Conservation (phyloP, 805 yeast genomes). For the Blastobotrys peoriensis region DNA sequence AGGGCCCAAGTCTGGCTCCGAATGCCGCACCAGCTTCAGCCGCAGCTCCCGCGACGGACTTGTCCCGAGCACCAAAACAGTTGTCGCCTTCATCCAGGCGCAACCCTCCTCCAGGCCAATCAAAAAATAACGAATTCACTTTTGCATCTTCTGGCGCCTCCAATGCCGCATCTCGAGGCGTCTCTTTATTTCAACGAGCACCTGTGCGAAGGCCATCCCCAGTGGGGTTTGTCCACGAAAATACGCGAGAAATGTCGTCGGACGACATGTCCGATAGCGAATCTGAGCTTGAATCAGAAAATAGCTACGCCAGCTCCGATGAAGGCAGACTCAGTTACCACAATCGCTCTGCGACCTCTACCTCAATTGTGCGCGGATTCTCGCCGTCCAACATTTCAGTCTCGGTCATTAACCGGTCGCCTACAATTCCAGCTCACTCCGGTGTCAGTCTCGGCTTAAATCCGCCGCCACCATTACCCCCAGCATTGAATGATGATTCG, state of each 20-base stretch:
- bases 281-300: neutral
- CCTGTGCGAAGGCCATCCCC: neutral
- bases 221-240: neutral
- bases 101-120: no score
- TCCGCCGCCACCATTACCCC: no score
- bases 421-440: no score
- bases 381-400: constrained; percentile 34
- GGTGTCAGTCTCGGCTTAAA: no score
- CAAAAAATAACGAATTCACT: no score
- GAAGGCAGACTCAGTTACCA: constrained; percentile 5
- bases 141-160: neutral
- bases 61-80: no score
- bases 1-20: no score
- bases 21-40: no score
- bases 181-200: constrained; percentile 1
- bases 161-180: neutral
- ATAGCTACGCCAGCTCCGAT: neutral
- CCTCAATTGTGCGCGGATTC: constrained; percentile 34
- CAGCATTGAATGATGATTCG: no score
- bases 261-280: neutral
- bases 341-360: constrained; percentile 27
- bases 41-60: no score
- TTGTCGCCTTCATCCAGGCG: no score
- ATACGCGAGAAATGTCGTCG: neutral
- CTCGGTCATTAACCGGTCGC: constrained; percentile 22